Evolutionary conservation across 371 early-diverging fungal species (phyloP).

Genomic region (Mortierella sp.): DNA sequence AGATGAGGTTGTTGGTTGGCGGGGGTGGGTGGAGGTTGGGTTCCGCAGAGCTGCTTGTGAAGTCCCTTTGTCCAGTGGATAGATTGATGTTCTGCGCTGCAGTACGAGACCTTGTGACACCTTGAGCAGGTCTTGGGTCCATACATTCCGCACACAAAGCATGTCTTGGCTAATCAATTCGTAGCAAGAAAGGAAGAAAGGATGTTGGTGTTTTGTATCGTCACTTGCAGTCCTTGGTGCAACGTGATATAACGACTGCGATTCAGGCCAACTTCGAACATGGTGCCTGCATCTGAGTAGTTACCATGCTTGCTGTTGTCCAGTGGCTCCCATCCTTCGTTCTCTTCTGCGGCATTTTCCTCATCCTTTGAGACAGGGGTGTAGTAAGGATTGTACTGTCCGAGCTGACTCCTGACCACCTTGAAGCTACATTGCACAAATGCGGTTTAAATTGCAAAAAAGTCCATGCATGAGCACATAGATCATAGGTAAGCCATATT

Average conservation of each 20-base stretch:
- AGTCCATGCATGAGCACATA: neutral
- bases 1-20: neutral
- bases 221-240: neutral
- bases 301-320: constrained; percentile 51
- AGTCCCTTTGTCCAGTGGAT: constrained; percentile 84
- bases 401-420: constrained; percentile 87
- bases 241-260: neutral
- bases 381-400: constrained; percentile 85
- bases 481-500: too few species aligned
- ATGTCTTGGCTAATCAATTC: constrained; percentile 54
- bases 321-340: constrained; percentile 42
- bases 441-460: neutral
- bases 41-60: constrained; percentile 80
- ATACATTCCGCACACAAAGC: constrained; percentile 84
- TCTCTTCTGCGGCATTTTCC: constrained; percentile 59
- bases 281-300: constrained; percentile 16
- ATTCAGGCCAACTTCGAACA: neutral
- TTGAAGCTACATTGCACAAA: constrained; percentile 75
- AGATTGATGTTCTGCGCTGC: constrained; percentile 88
- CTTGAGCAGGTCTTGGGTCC: constrained; percentile 85
- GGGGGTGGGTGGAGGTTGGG: constrained; percentile 12
- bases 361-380: constrained; percentile 59
- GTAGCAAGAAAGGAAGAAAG: neutral
- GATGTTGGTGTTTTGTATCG: too few species aligned
- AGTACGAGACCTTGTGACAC: constrained; percentile 83